These are phyloP conservation scores for Lagenidium sp. DNA, from an alignment of 352 stramenopile species.

Conservation along the genomic window DNA sequence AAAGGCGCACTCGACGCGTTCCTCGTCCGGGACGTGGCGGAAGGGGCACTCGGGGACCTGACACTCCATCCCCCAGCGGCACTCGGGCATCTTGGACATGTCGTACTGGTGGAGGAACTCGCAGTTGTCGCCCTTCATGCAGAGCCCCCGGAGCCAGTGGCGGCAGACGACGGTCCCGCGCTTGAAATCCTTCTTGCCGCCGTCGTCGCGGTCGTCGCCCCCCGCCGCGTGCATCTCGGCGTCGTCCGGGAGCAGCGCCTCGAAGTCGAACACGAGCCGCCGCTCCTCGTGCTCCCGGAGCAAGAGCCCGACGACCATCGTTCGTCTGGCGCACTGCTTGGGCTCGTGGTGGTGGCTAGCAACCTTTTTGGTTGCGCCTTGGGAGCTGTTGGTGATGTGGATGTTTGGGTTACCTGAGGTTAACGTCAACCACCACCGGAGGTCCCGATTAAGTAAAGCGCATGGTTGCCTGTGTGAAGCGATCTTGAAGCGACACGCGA, in stretches of 20 bases:
- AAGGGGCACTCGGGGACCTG: constrained; percentile 97
- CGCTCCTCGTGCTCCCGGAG: constrained; percentile 78
- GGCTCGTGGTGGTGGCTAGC: neutral
- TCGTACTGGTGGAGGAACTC: constrained; percentile 97
- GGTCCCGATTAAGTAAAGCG: no score
- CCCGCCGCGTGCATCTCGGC: constrained; percentile 41
- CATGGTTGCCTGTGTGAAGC: neutral
- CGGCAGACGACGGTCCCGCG: constrained; percentile 94
- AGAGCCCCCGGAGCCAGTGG: constrained; percentile 96
- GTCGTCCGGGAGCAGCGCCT: constrained; percentile 62
- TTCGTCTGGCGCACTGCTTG: neutral
- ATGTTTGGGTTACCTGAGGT: no score
- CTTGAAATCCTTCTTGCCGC: constrained; percentile 83
- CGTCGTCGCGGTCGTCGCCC: constrained; percentile 18
- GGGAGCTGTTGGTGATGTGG: no score
- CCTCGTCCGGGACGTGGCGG: constrained; percentile 93
- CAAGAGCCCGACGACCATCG: constrained; percentile 71
- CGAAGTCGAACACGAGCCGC: constrained; percentile 76
- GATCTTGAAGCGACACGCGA: neutral
- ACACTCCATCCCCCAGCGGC: constrained; percentile 94
- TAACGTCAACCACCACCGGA: no score
- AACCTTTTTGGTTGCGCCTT: neutral
- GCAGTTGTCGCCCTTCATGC: constrained; percentile 97
- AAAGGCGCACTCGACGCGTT: constrained; percentile 96
- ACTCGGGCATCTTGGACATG: constrained; percentile 96